A percentile compares a stretch with the other conserved stretches of the same genome.
These are phyloP conservation scores for Calonectria leucothoes DNA, from an alignment of 2,329 filamentous ascomycete species.

Conservation along the genomic window DNA sequence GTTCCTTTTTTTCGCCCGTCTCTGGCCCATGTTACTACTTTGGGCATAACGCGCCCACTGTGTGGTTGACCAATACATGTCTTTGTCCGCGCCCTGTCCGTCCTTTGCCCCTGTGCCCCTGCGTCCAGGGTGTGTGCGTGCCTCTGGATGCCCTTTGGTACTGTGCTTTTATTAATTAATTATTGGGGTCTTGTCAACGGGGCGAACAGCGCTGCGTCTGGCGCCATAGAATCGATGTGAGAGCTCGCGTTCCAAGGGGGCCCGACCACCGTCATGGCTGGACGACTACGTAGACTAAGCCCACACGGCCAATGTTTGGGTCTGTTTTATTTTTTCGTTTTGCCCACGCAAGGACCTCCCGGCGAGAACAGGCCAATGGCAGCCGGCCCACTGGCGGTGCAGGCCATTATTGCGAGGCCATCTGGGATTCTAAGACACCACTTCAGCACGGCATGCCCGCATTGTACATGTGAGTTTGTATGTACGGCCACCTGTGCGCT, in stretches of 20 bases:
- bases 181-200: background rate
- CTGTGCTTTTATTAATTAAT: slow-evolving; percentile 7
- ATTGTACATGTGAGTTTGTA: background rate
- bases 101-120: background rate
- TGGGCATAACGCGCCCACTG: slow-evolving; percentile 25
- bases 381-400: background rate
- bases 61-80: background rate
- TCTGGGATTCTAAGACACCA: background rate
- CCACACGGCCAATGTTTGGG: background rate
- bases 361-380: background rate
- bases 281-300: background rate
- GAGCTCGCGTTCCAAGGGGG: slow-evolving; percentile 9
- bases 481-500: slow-evolving; percentile 4
- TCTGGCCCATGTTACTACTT: slow-evolving; percentile 16
- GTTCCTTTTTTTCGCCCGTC: slow-evolving; percentile 24
- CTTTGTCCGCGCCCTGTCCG: background rate
- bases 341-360: background rate
- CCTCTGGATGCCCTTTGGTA: slow-evolving; percentile 1
- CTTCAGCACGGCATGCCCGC: background rate
- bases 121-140: background rate
- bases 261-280: background rate
- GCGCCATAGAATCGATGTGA: background rate
- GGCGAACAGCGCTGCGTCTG: background rate
- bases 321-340: background rate
- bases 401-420: background rate